phyloP scores from a whole-genome alignment of 345 rosid genomes.

The Raphanus raphanistrum region DNA sequence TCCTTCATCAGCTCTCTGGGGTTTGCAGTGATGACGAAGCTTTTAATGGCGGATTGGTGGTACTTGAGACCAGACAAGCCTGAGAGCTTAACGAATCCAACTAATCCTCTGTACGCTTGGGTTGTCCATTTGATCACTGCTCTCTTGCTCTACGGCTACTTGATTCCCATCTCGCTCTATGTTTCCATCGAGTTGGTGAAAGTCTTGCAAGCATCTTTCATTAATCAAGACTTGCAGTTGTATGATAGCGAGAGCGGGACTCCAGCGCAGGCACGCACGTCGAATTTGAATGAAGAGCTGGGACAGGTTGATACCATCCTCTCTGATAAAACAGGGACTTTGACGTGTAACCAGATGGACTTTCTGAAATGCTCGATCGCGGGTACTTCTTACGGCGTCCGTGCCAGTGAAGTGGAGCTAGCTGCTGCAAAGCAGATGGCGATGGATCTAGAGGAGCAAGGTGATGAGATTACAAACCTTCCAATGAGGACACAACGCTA shows the following conservation, averaged over 20 bases:
- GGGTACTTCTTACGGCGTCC: conserved; percentile 61
- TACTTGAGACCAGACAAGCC: conserved; percentile 49
- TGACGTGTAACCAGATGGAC: conserved; percentile 84
- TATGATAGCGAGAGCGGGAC: conserved; percentile 57
- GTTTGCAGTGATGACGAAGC: conserved; percentile 39
- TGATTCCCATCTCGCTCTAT: conserved; percentile 76
- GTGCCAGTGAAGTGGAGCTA: conserved; percentile 57
- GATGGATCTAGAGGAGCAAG: conserved; percentile 46
- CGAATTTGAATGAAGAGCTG: conserved; percentile 73
- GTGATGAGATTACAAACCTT: conserved; percentile 2
- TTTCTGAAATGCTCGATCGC: conserved; percentile 79
- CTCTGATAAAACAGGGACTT: conserved; percentile 79
- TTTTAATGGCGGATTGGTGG: conserved; percentile 60
- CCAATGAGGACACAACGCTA: conserved; percentile 16
- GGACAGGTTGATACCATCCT: conserved; percentile 76
- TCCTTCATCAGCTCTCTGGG: conserved; percentile 56
- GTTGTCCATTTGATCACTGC: conserved; percentile 55
- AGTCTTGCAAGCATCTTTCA: conserved; percentile 64
- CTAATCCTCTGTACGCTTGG: conserved; percentile 45
- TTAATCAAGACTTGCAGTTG: conserved; percentile 60
- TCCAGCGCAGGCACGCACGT: conserved; percentile 67
- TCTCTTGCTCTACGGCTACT: conserved; percentile 63
- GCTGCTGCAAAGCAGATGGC: conserved; percentile 60
- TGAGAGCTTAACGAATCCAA: conserved; percentile 45
- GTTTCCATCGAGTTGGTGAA: conserved; percentile 78